Evolutionary conservation across 495 filamentous ascomycete species (phyloP).

Genomic region (Penicillium soppii): DNA sequence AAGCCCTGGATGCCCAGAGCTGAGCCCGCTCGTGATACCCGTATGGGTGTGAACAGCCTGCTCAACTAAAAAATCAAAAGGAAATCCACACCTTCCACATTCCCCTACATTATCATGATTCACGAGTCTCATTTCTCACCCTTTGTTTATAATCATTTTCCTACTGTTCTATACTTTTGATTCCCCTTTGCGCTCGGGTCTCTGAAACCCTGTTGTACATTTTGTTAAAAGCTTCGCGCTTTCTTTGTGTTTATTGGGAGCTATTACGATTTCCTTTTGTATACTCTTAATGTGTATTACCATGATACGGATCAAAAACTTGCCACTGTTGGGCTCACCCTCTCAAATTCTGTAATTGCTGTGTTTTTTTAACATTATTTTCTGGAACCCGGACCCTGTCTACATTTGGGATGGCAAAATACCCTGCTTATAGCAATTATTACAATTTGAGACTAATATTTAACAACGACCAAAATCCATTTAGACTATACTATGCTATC

Average conservation of each 20-base stretch:
- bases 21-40: conserved; percentile 40
- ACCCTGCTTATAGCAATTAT: background rate
- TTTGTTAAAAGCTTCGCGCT: conserved; percentile 23
- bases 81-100: conserved; percentile 1
- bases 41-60: conserved; percentile 43
- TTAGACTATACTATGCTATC: too few species aligned
- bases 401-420: background rate
- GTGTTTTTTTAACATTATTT: too few species aligned
- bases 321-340: conserved; percentile 13
- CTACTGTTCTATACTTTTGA: conserved; percentile 21
- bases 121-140: conserved; percentile 12
- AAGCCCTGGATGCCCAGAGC: conserved; percentile 24
- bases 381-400: too few species aligned
- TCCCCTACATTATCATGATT: conserved; percentile 8
- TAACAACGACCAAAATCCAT: background rate
- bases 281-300: conserved; percentile 40
- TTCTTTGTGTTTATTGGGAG: conserved; percentile 25
- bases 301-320: conserved; percentile 27
- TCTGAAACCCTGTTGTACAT: conserved; percentile 30
- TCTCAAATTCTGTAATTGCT: conserved; percentile 10
- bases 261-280: conserved; percentile 29
- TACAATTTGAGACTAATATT: background rate
- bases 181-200: conserved; percentile 17
- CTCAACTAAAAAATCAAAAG: conserved; percentile 29
- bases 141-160: conserved; percentile 5